phyloP scores from a whole-genome alignment of 2,329 filamentous ascomycete species.

The Raffaelea arxii region DNA sequence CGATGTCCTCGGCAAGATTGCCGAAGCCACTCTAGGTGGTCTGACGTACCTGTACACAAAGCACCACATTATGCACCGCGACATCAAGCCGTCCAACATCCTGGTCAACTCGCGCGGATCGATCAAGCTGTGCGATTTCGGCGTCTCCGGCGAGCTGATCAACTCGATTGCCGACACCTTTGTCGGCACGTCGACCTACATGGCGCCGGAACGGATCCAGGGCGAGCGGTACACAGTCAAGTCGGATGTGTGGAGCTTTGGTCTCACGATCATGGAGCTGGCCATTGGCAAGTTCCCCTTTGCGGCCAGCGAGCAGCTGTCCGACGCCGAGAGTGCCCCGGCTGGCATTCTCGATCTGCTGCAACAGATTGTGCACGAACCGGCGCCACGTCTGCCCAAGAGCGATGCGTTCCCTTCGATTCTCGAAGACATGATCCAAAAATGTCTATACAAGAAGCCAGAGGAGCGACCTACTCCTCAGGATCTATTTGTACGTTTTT shows the following conservation, averaged over 20 bases:
- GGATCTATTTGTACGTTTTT: conserved; percentile 69
- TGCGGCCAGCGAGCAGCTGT: conserved; percentile 59
- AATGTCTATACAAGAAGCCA: conserved; percentile 84
- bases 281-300: conserved; percentile 98
- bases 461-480: conserved; percentile 84
- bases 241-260: conserved; percentile 98
- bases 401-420: conserved; percentile 95
- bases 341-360: conserved; percentile 92
- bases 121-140: conserved; percentile 98
- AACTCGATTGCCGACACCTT: conserved; percentile 98
- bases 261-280: conserved; percentile 89
- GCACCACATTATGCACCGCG: conserved; percentile 97
- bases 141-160: conserved; percentile 94
- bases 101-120: conserved; percentile 87
- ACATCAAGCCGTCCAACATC: conserved; percentile 98
- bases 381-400: conserved; percentile 85
- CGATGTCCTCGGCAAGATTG: conserved; percentile 94
- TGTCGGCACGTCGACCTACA: conserved; percentile 96
- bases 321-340: conserved; percentile 70
- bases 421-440: conserved; percentile 92
- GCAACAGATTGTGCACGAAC: conserved; percentile 96
- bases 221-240: conserved; percentile 96
- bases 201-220: conserved; percentile 97
- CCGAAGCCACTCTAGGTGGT: conserved; percentile 86
- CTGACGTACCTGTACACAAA: conserved; percentile 91